Conservation (phyloP, 2,329 filamentous ascomycete genomes). For the Colletotrichum sublineola region DNA sequence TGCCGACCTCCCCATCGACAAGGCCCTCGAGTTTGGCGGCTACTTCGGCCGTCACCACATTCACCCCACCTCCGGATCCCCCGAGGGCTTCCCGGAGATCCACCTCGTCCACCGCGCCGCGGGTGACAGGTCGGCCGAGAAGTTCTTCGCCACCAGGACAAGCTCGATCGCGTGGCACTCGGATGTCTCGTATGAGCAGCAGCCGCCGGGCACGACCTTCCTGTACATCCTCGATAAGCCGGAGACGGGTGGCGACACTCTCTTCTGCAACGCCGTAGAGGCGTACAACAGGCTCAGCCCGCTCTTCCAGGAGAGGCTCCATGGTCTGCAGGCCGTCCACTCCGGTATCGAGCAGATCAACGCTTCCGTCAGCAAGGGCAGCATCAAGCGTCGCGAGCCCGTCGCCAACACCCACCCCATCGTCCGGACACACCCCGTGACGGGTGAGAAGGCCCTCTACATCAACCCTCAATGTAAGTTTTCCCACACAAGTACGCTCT, state of each 20-base stretch:
- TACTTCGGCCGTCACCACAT: constrained; percentile 81
- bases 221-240: constrained; percentile 89
- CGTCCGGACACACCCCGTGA: constrained; percentile 38
- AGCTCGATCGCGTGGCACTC: constrained; percentile 91
- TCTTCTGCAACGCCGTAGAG: constrained; percentile 83
- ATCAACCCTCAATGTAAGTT: constrained; percentile 40
- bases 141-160: constrained; percentile 76
- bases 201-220: constrained; percentile 92
- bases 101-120: constrained; percentile 78
- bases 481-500: too few relatives aligned
- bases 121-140: constrained; percentile 60
- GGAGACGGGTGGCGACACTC: constrained; percentile 83
- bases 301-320: constrained; percentile 73
- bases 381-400: constrained; percentile 41
- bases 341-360: constrained; percentile 39
- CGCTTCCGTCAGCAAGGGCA: constrained; percentile 38
- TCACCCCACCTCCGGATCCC: constrained; percentile 78
- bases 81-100: constrained; percentile 74
- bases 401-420: constrained; percentile 39
- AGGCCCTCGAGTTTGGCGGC: constrained; percentile 72
- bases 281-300: constrained; percentile 87
- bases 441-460: constrained; percentile 39
- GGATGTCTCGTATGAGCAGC: constrained; percentile 88
- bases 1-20: constrained; percentile 70
- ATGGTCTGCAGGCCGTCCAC: constrained; percentile 40